Percentiles rank a stretch among this genome's conserved stretches.
Conservation (phyloP, 345 rosid genomes). For the Salix caprea region DNA sequence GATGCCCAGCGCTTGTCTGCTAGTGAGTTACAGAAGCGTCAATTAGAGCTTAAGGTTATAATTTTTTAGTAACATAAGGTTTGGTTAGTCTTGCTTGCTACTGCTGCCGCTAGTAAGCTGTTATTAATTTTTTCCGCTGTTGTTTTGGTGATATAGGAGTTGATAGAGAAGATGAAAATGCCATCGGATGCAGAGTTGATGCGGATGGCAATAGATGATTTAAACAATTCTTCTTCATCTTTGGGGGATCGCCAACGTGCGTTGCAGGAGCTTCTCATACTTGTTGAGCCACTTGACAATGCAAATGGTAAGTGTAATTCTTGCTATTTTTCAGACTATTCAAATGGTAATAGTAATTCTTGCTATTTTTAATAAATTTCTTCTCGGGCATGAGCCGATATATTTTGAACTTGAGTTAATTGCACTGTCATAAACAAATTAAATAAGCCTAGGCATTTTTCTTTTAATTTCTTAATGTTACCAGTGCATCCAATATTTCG, state of each 20-base stretch:
- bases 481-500: neutral
- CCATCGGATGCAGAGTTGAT: conserved; percentile 85
- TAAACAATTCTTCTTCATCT: conserved; percentile 65
- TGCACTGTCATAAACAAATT: neutral
- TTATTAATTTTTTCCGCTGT: neutral
- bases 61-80: neutral
- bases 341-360: conserved; percentile 51
- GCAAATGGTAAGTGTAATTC: conserved; percentile 58
- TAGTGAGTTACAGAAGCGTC: conserved; percentile 70
- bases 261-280: conserved; percentile 69
- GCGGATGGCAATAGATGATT: conserved; percentile 70
- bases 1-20: conserved; percentile 59
- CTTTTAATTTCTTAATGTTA: neutral
- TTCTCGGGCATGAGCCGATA: neutral
- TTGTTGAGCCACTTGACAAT: conserved; percentile 92
- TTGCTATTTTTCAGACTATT: conserved; percentile 46
- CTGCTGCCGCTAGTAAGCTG: neutral
- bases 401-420: neutral
- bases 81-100: neutral
- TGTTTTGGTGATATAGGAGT: conserved; percentile 45
- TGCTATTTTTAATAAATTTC: neutral
- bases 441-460: neutral
- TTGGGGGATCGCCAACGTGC: conserved; percentile 78
- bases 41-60: conserved; percentile 66
- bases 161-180: conserved; percentile 68